These are phyloP conservation scores for Floccularia luteovirens DNA, from an alignment of 768 basidiomycete species.

Conservation along the genomic window DNA sequence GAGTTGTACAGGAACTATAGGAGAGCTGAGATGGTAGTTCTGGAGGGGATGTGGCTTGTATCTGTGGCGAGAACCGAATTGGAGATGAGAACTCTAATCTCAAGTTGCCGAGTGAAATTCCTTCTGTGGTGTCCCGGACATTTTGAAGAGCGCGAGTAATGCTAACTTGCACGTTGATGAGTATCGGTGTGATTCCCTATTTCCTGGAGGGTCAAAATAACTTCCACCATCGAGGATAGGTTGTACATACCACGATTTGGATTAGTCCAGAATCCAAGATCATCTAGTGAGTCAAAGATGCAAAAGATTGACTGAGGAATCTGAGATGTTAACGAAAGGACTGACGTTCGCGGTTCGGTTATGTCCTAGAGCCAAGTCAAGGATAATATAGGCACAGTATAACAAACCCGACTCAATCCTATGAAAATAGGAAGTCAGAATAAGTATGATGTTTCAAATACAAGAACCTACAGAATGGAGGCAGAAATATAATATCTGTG, in stretches of 20 bases:
- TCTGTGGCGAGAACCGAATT: too few species aligned
- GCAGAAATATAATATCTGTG: neutral
- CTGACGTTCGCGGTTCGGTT: slow-evolving; percentile 1
- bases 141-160: neutral
- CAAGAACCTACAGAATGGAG: slow-evolving; percentile 1
- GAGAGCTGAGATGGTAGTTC: too few species aligned
- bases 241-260: slow-evolving; percentile 11
- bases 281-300: too few species aligned
- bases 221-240: too few species aligned
- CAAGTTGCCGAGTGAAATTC: neutral
- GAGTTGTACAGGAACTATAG: neutral
- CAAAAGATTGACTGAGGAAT: neutral
- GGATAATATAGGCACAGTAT: neutral
- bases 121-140: neutral
- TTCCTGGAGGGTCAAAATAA: neutral
- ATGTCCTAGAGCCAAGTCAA: neutral
- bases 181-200: slow-evolving; percentile 13
- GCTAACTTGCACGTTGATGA: slow-evolving; percentile 11
- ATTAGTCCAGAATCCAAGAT: slow-evolving; percentile 7
- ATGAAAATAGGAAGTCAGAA: neutral
- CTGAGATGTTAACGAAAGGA: neutral
- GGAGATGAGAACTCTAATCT: neutral
- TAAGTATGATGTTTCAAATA: neutral
- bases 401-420: slow-evolving; percentile 1
- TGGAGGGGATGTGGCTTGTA: too few species aligned